Base-by-base conservation (phyloP, 345 rosid genomes). In the Eucalyptus regnans region DNA sequence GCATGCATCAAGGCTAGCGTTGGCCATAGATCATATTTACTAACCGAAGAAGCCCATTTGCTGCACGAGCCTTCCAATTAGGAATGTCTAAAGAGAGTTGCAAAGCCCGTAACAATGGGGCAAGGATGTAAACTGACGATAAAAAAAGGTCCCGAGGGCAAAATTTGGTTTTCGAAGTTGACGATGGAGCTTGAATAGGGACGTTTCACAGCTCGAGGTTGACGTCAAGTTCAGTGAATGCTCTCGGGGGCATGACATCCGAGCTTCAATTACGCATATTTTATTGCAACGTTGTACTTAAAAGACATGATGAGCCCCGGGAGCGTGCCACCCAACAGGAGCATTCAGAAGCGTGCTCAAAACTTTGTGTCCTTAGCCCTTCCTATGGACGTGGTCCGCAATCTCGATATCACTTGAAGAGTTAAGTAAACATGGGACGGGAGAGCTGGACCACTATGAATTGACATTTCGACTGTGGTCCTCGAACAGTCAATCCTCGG, bases 401-500 rank as follows among this genome's bases (percentile, higher is more conserved):
- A 64, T 8, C 76, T n/a, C 22, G 3, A n/a, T 64, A n/a, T n/a
- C 16, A n/a, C 37, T 64, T 14, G 20, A n/a, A n/a, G 41, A 20
- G 58, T 52, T 7, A 56, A n/a, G 41, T 64, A 7, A 64, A 13
- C 76, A 15, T 6, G 18, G 37, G 76, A 64, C 41, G 0, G 9
- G 20, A 64, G 76, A 64, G 9, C 1, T 8, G 41, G 37, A 64
- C 41, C 22, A n/a, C 37, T 15, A n/a, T 64, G 7, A n/a, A n/a
- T n/a, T 64, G 76, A n/a, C 76, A n/a, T 64, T 64, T 64, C 41
- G 10, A 64, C 33, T 1, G 41, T 64, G 17, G 37, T 64, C 37
- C 76, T 64, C 4, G 76, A 12, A n/a, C 9, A n/a, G 33, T 62
- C 1, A 29, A 62, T 62, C 15, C 16, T 0, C 2, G 1, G 7